Evolutionary conservation across 345 rosid genomes (phyloP).

Genomic region (Orychophragmus violaceus): DNA sequence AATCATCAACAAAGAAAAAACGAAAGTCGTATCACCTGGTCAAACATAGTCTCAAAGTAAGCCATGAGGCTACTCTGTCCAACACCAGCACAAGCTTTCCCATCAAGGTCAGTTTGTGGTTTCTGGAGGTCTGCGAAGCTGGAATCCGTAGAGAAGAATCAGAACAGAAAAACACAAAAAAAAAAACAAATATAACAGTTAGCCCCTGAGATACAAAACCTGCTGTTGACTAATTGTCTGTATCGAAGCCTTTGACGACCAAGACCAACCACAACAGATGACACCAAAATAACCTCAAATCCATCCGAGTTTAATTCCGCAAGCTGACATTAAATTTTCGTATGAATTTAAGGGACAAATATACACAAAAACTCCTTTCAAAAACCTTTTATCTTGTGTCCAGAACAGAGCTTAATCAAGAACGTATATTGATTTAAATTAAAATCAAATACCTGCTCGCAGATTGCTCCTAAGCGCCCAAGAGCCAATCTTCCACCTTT

Average conservation of each 20-base stretch:
- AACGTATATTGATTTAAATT: background rate
- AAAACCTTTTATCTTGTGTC: background rate
- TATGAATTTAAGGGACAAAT: background rate
- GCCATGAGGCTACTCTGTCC: too few relatives aligned
- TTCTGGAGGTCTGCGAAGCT: conserved; percentile 95
- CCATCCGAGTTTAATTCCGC: too few relatives aligned
- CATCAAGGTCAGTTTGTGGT: conserved; percentile 80
- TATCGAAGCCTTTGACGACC: conserved; percentile 95
- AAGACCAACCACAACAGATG: conserved; percentile 92
- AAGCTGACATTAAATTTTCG: conserved; percentile 36
- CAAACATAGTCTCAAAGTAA: conserved; percentile 74
- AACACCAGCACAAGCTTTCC: too few relatives aligned
- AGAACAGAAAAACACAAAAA: background rate
- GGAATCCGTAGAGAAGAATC: conserved; percentile 18
- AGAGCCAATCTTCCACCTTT: conserved; percentile 87
- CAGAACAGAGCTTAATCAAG: background rate
- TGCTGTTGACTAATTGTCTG: too few relatives aligned
- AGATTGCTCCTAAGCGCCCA: too few relatives aligned
- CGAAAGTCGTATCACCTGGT: conserved; percentile 43
- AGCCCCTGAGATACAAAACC: conserved; percentile 35
- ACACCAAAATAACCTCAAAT: conserved; percentile 76
- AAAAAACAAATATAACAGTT: background rate
- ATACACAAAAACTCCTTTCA: background rate
- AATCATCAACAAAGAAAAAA: background rate
- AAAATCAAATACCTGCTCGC: background rate